Conservation (phyloP, 768 basidiomycete genomes). For the Tylopilus rubrobrunneus region DNA sequence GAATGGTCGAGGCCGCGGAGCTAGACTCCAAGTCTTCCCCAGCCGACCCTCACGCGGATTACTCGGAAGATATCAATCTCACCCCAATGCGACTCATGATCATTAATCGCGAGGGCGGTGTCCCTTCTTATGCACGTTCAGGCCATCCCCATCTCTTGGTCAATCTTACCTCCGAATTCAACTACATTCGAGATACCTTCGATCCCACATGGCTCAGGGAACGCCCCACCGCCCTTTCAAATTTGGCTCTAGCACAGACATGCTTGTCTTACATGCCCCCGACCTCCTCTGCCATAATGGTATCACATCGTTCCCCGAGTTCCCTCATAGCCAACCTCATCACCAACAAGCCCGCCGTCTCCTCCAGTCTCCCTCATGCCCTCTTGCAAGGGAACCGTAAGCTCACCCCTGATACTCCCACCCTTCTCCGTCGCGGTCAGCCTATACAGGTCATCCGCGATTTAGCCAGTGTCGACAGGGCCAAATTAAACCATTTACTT, state of each 20-base stretch:
- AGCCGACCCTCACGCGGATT: constrained; percentile 33
- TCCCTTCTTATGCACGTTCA: constrained; percentile 93
- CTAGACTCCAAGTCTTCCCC: constrained; percentile 41
- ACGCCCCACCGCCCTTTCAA: constrained; percentile 83
- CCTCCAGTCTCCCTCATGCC: constrained; percentile 92
- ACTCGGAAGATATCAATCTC: constrained; percentile 65
- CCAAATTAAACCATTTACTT: constrained; percentile 74
- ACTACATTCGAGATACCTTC: constrained; percentile 85
- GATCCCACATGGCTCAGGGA: constrained; percentile 66
- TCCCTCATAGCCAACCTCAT: constrained; percentile 96
- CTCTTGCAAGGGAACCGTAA: constrained; percentile 83
- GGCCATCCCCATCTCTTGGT: constrained; percentile 95
- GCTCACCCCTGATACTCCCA: constrained; percentile 88
- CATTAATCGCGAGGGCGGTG: constrained; percentile 94
- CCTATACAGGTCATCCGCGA: constrained; percentile 81
- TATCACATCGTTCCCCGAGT: constrained; percentile 93
- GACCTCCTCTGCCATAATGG: constrained; percentile 92
- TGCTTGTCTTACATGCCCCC: constrained; percentile 93
- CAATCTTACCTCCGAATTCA: constrained; percentile 85
- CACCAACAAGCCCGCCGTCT: constrained; percentile 95
- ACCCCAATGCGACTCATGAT: constrained; percentile 96
- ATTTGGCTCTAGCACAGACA: constrained; percentile 77
- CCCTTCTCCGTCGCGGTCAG: constrained; percentile 83
- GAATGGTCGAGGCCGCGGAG: constrained; percentile 64
- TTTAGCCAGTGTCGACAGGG: constrained; percentile 63